Conservation (phyloP, 768 basidiomycete species). For the Trametes cinnabarina region DNA sequence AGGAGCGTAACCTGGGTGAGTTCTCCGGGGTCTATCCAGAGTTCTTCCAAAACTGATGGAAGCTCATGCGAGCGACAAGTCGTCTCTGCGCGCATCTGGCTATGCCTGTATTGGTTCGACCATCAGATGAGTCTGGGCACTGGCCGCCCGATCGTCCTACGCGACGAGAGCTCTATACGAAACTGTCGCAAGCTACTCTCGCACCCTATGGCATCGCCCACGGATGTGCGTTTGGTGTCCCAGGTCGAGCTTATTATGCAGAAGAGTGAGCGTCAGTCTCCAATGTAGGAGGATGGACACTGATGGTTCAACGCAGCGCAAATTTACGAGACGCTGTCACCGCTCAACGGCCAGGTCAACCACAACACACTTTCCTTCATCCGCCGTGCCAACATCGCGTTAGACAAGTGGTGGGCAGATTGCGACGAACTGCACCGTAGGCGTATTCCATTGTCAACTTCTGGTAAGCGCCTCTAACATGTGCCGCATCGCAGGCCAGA, state of each 20-base stretch:
- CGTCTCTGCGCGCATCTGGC: slow-evolving; percentile 90
- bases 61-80: slow-evolving; percentile 42
- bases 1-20: slow-evolving; percentile 63
- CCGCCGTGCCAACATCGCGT: slow-evolving; percentile 77
- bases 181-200: slow-evolving; percentile 79
- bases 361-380: slow-evolving; percentile 84
- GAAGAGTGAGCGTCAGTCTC: slow-evolving; percentile 59
- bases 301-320: slow-evolving; percentile 56
- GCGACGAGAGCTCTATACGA: slow-evolving; percentile 84
- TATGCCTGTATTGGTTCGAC: slow-evolving; percentile 95
- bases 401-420: slow-evolving; percentile 90
- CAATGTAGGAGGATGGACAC: not conserved
- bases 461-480: not conserved
- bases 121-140: slow-evolving; percentile 96
- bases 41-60: too few relatives aligned
- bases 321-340: slow-evolving; percentile 87
- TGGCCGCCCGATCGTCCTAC: slow-evolving; percentile 84
- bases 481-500: slow-evolving; percentile 47
- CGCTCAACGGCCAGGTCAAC: slow-evolving; percentile 83
- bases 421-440: slow-evolving; percentile 82
- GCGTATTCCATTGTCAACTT: slow-evolving; percentile 21
- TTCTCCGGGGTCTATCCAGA: not conserved
- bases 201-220: slow-evolving; percentile 86
- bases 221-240: slow-evolving; percentile 85
- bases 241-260: slow-evolving; percentile 88